A percentile compares a stretch with the other conserved stretches of the same genome.
Conservation (phyloP, 2,329 filamentous ascomycete species). For the Neophaeococcomyces mojaviensis region DNA sequence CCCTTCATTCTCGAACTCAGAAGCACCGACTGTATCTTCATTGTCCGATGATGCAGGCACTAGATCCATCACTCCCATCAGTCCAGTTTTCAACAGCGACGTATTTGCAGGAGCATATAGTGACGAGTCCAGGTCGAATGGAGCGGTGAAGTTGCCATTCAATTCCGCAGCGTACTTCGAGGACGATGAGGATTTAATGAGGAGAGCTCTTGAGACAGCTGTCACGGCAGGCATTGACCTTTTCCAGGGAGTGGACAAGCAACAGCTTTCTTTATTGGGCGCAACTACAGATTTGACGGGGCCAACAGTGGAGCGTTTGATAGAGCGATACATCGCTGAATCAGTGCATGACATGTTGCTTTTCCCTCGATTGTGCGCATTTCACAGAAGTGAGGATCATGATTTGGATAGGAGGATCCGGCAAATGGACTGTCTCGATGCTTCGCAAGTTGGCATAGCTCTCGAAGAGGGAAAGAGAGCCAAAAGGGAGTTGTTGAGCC, state of each 20-base stretch:
- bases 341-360: slow-evolving; percentile 79
- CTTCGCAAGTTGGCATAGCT: slow-evolving; percentile 84
- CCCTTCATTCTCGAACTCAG: too few relatives aligned
- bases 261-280: slow-evolving; percentile 83
- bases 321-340: slow-evolving; percentile 89
- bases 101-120: slow-evolving; percentile 23
- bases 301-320: slow-evolving; percentile 82
- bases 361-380: slow-evolving; percentile 71
- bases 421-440: slow-evolving; percentile 88
- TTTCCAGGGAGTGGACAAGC: slow-evolving; percentile 92
- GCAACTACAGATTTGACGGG: slow-evolving; percentile 91
- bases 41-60: slow-evolving; percentile 43
- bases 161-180: slow-evolving; percentile 66
- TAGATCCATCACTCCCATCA: slow-evolving; percentile 3
- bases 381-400: slow-evolving; percentile 73
- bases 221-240: slow-evolving; percentile 90
- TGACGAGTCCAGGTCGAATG: slow-evolving; percentile 29
- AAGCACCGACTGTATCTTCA: slow-evolving; percentile 43
- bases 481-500: slow-evolving; percentile 72
- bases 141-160: slow-evolving; percentile 38
- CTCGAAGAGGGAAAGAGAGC: slow-evolving; percentile 70
- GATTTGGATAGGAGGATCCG: slow-evolving; percentile 84
- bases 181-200: slow-evolving; percentile 86
- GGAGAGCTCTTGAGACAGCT: slow-evolving; percentile 79
- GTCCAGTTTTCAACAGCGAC: slow-evolving; percentile 9